Evolutionary conservation across 495 filamentous ascomycete genomes (phyloP), one percentile per base, ranked within the genome.

Genomic region (Hypoxylon crocopeplum): DNA sequence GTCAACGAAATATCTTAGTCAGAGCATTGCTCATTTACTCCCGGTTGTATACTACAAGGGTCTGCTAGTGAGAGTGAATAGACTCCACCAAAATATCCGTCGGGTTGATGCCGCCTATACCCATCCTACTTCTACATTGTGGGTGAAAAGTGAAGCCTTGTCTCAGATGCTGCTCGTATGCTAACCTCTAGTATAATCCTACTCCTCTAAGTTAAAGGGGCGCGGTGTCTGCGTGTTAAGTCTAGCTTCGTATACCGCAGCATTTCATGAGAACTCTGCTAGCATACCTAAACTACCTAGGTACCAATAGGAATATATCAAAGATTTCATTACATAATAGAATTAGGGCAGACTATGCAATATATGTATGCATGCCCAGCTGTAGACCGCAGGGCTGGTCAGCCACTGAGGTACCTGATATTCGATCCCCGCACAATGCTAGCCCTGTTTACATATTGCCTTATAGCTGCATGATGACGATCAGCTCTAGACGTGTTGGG

Each of bases 341-440:
- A 20, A n/a, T 13, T 19, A 38, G 13, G n/a, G 36, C 3, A 16
- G 4, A 8, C 3, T 16, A 33, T 15, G 11, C 20, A 22, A 40
- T 10, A 8, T 29, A 44, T 22, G 29, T 30, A 51, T 46, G 38
- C 20, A 47, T 46, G 33, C 25, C 19, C 51, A 20, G 56, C 17
- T 22, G n/a, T 13, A 27, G 24, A 8, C 24, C 24, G 3, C 33
- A 45, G 32, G 37, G 54, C 13, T 44, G 30, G 25, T 33, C 39
- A 32, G 22, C 33, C 39, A 45, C 3, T 30, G 13, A 46, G 32
- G 16, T 24, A 39, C 21, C 8, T 10, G 7, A 19, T 37, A 48
- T 53, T 40, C 20, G 12, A 39, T 37, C 56, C 56, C 48, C 41
- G 48, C 56, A 59, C 48, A 47, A 22, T 39, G 7, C 25, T 15